phyloP scores from a whole-genome alignment of 352 stramenopile species.

The Pythium graminicola region DNA sequence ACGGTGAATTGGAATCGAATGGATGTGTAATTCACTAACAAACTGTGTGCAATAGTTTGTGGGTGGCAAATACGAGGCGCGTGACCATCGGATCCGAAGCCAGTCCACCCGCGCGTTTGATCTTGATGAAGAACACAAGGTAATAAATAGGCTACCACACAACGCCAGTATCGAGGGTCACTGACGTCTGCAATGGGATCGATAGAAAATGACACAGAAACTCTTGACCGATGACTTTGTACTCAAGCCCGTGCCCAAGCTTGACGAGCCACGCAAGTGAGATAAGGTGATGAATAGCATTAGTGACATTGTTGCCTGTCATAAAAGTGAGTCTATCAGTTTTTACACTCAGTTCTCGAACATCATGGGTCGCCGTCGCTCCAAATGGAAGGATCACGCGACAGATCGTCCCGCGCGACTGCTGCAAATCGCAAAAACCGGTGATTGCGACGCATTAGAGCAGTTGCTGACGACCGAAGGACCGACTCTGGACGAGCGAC shows the following conservation, averaged over 20 bases:
- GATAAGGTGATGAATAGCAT: neutral
- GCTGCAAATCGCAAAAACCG: conserved; percentile 44
- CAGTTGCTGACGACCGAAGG: conserved; percentile 20
- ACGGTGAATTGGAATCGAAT: neutral
- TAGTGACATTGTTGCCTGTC: neutral
- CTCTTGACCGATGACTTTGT: conserved; percentile 77
- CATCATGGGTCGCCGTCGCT: conserved; percentile 53
- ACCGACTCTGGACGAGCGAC: conserved; percentile 1
- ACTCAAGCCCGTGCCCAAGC: conserved; percentile 68
- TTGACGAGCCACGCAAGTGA: conserved; percentile 25
- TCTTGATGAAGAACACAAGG: conserved; percentile 82
- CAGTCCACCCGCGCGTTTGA: conserved; percentile 77
- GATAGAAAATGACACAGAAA: conserved; percentile 81
- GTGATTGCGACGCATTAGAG: conserved; percentile 30
- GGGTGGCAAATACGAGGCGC: conserved; percentile 72
- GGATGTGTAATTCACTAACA: neutral
- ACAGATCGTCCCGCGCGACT: conserved; percentile 32
- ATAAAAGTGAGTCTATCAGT: conserved; percentile 7
- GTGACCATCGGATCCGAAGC: conserved; percentile 78
- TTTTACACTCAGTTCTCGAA: neutral
- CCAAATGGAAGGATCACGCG: conserved; percentile 60
- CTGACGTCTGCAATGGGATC: neutral
- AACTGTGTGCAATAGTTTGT: conserved; percentile 81
- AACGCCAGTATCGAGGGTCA: neutral
- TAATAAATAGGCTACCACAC: conserved; percentile 11